These are phyloP conservation scores for Pseudomassariella vexata DNA, from an alignment of 2,329 filamentous ascomycete species.

Conservation along the genomic window DNA sequence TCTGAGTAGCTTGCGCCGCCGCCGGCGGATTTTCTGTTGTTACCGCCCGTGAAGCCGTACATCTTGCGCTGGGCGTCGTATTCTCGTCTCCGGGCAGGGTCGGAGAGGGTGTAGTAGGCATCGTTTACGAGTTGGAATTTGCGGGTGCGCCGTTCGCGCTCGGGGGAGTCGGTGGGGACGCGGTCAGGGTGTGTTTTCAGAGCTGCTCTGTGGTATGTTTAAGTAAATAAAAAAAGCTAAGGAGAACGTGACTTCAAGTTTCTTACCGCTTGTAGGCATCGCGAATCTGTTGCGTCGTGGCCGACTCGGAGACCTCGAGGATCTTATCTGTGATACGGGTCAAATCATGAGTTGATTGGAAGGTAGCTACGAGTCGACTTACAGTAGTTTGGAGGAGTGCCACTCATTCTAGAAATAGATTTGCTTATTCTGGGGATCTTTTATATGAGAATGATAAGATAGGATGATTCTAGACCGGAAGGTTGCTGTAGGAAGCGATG, in stretches of 20 bases:
- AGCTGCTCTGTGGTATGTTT: conserved; percentile 55
- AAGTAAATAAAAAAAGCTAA: not conserved
- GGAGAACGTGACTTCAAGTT: too few species aligned
- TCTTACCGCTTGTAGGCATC: conserved; percentile 85
- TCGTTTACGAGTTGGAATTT: conserved; percentile 91
- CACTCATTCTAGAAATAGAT: too few species aligned
- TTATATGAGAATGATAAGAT: conserved; percentile 13
- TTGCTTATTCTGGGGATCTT: conserved; percentile 25
- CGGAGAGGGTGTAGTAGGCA: conserved; percentile 87
- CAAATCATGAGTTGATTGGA: conserved; percentile 7
- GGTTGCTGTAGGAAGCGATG: too few species aligned
- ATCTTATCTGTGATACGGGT: conserved; percentile 53
- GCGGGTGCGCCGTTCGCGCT: conserved; percentile 74
- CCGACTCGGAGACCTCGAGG: conserved; percentile 67
- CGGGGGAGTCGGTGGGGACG: conserved; percentile 75
- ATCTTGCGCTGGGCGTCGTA: conserved; percentile 72
- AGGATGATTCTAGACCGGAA: conserved; percentile 2
- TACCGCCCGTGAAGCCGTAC: conserved; percentile 36
- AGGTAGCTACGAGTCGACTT: too few species aligned
- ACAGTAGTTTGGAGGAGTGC: conserved; percentile 55
- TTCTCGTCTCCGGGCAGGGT: conserved; percentile 68
- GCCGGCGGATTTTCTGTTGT: conserved; percentile 24
- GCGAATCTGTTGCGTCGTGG: conserved; percentile 77
- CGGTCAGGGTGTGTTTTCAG: conserved; percentile 92
- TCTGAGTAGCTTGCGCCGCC: conserved; percentile 34